phyloP scores from a whole-genome alignment of 352 stramenopile genomes.

The Phytopythium vexans region DNA sequence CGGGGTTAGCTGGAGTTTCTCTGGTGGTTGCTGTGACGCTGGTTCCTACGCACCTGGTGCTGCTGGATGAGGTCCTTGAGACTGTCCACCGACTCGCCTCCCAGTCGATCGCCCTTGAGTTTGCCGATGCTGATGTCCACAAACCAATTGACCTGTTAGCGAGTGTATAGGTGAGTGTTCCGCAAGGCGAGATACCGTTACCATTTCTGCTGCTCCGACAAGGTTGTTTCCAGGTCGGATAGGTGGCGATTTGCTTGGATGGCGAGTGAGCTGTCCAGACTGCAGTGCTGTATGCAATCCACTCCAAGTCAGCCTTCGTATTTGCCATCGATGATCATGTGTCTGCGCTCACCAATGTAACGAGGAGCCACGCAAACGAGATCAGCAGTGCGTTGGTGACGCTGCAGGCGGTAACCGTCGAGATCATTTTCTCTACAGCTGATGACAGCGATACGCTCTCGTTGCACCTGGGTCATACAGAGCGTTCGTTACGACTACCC shows the following conservation, averaged over 20 bases:
- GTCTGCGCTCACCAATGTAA: conserved; percentile 36
- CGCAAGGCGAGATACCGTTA: not conserved
- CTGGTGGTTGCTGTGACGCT: not conserved
- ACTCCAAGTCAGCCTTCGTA: too few species aligned
- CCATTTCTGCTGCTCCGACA: not conserved
- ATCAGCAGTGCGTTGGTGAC: conserved; percentile 39
- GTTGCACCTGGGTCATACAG: conserved; percentile 15
- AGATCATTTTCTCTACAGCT: conserved; percentile 17
- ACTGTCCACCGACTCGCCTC: conserved; percentile 22
- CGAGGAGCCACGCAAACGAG: conserved; percentile 43
- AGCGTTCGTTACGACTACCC: not conserved
- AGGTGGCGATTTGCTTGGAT: not conserved
- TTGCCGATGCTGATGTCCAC: conserved; percentile 32
- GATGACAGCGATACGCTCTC: conserved; percentile 14
- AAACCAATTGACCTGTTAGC: too few species aligned
- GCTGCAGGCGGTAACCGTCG: conserved; percentile 24
- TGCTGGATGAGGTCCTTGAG: conserved; percentile 60
- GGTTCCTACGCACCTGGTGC: conserved; percentile 31
- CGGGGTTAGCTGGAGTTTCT: not conserved
- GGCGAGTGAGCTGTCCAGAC: not conserved
- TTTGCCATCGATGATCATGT: too few species aligned
- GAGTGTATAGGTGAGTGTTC: too few species aligned
- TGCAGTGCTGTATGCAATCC: not conserved
- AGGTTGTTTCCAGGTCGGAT: not conserved
- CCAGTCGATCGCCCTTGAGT: conserved; percentile 35